Base-by-base conservation (phyloP, 148 eudicot species). In the Polygonum maritimum region DNA sequence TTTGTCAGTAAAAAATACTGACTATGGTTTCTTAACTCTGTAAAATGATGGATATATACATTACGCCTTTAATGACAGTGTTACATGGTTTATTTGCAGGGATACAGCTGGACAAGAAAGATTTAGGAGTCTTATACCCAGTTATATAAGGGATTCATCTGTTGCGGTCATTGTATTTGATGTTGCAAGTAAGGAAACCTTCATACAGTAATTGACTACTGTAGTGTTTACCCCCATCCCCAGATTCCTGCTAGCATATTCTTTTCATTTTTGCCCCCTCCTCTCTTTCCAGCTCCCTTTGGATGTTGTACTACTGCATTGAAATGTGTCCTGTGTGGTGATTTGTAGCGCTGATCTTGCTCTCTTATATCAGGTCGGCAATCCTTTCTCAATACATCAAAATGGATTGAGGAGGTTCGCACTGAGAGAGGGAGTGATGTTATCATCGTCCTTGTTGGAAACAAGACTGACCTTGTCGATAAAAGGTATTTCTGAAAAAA, bases 401-500 rank as follows among this genome's bases (percentile, higher is more conserved):
- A 86, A 81, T 88, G 91, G 91, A 88, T 88, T 38, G 91, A 88
- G 76, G 89, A 88, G 77, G 91, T 88, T 47, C 89, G 87, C 48
- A 86, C 89, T 80, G 89, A 88, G 76, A 77, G 91, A 79, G 91
- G 89, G 18, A 88, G 88, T 78, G 89, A 88, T 81, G 91, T 88
- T 62, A 88, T 88, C 41, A 84, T 86, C 51, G 89, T 86, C 71
- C 87, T 88, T 73, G 91, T 86, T 52, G 89, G 87, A 70, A 88
- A 88, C 83, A 88, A 88, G 79, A 88, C 89, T 48, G 89, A 88
- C 78, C 91, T 88, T 79, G 91, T 88, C 49, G 91, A 88, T 79
- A 88, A 88, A 79, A 86, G 91, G 91, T 88, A 83, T 14, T 35
- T 16, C 44, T 67, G 71, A 21, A 65, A 63, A 65, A 33, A 22